Conservation (phyloP, 345 rosid genomes). For the Angophora floribunda region DNA sequence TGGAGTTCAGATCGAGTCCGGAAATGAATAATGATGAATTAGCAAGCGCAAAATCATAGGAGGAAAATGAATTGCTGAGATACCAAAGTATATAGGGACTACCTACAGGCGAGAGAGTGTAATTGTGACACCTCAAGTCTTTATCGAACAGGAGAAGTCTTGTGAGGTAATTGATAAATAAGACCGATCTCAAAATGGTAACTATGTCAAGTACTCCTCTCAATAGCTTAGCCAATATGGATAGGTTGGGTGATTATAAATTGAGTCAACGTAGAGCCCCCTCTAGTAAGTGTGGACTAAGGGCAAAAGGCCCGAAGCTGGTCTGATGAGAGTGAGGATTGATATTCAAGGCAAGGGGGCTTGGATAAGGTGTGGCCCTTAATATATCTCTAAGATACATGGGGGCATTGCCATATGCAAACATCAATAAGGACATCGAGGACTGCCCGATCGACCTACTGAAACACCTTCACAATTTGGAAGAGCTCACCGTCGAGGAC, state of each 20-base stretch:
- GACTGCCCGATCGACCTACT: not conserved
- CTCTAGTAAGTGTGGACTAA: not conserved
- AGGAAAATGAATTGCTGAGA: not conserved
- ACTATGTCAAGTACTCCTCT: not conserved
- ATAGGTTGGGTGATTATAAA: not conserved
- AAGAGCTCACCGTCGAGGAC: not conserved
- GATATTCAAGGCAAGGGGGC: not conserved
- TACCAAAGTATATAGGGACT: not conserved
- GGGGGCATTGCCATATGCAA: not conserved
- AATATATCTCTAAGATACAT: no score
- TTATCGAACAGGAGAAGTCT: not conserved
- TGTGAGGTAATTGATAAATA: not conserved
- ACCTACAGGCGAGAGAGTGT: not conserved
- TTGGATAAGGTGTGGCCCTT: not conserved
- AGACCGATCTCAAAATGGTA: not conserved
- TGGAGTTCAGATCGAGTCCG: not conserved
- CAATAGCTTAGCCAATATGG: not conserved
- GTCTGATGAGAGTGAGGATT: not conserved
- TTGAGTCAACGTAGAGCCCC: not conserved
- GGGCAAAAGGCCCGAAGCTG: not conserved
- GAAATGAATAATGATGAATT: not conserved
- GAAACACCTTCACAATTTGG: not conserved
- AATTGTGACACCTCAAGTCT: not conserved
- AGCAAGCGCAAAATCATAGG: not conserved
- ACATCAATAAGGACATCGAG: not conserved